Evolutionary conservation across 768 basidiomycete species (phyloP).

Genomic region (Boletus bicolor): DNA sequence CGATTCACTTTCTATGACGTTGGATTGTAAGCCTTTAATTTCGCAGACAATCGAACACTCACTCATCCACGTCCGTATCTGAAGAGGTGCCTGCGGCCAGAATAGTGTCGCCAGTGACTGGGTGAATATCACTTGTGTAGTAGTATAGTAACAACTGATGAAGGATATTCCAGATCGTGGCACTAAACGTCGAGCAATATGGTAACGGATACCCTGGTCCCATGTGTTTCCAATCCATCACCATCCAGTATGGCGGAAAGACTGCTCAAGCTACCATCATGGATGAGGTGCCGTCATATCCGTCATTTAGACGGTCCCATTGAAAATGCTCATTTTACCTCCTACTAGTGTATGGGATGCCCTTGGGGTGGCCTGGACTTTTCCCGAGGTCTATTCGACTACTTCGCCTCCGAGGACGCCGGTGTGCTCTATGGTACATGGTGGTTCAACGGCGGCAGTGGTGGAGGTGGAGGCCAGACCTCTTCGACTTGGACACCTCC

Average conservation of each 20-base stretch:
- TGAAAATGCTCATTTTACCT: background rate
- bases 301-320: background rate
- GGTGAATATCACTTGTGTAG: conserved; percentile 32
- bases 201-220: conserved; percentile 62
- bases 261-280: conserved; percentile 54
- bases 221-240: conserved; percentile 58
- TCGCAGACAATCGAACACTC: conserved; percentile 3
- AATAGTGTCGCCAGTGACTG: conserved; percentile 39
- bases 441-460: conserved; percentile 47
- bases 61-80: conserved; percentile 11
- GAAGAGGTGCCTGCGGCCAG: conserved; percentile 57
- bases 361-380: conserved; percentile 66
- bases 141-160: conserved; percentile 1
- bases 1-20: conserved; percentile 57
- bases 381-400: conserved; percentile 59
- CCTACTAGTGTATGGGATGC: conserved; percentile 60
- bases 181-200: conserved; percentile 51
- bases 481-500: conserved; percentile 13
- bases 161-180: conserved; percentile 44
- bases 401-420: conserved; percentile 45
- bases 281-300: conserved; percentile 49
- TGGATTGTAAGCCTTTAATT: conserved; percentile 40
- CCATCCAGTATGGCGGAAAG: conserved; percentile 60
- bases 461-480: conserved; percentile 19
- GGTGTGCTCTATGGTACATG: conserved; percentile 65